Conservation (phyloP, 2,329 filamentous ascomycete genomes). For the Coniella lustricola region DNA sequence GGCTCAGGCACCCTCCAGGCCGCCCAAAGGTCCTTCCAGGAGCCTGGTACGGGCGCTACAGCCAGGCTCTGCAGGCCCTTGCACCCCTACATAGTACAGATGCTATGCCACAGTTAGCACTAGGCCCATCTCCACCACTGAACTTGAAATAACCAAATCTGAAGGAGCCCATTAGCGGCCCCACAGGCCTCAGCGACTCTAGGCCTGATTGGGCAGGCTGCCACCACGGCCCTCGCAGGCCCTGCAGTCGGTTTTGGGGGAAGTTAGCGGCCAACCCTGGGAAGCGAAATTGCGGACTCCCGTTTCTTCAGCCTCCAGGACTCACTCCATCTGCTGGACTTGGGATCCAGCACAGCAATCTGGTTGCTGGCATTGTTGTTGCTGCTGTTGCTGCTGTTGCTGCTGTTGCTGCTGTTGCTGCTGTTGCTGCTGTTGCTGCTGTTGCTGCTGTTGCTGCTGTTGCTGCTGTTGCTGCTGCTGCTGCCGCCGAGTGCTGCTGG, state of each 20-base stretch:
- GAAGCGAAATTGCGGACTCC: slow-evolving; percentile 9
- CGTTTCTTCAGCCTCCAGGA: slow-evolving; percentile 8
- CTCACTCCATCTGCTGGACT: not conserved
- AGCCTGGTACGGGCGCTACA: too few relatives aligned
- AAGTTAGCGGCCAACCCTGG: slow-evolving; percentile 5
- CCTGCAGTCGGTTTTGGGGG: not conserved
- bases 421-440: not conserved
- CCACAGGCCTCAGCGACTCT: not conserved
- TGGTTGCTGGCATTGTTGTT: too few relatives aligned
- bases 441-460: not conserved
- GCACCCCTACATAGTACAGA: too few relatives aligned
- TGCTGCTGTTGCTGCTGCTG: not conserved
- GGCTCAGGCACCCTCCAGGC: too few relatives aligned
- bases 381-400: not conserved
- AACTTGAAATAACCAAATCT: slow-evolving; percentile 5
- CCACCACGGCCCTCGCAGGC: not conserved
- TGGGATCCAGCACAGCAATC: not conserved
- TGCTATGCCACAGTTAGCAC: not conserved
- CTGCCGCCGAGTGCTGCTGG: not conserved
- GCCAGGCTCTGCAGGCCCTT: too few relatives aligned
- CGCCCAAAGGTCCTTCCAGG: too few relatives aligned
- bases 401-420: not conserved
- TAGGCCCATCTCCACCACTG: not conserved
- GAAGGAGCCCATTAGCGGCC: slow-evolving; percentile 3
- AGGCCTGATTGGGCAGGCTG: not conserved